Evolutionary conservation across 805 yeast genomes (phyloP).

Genomic region (Cyberlindnera euphorbiae): DNA sequence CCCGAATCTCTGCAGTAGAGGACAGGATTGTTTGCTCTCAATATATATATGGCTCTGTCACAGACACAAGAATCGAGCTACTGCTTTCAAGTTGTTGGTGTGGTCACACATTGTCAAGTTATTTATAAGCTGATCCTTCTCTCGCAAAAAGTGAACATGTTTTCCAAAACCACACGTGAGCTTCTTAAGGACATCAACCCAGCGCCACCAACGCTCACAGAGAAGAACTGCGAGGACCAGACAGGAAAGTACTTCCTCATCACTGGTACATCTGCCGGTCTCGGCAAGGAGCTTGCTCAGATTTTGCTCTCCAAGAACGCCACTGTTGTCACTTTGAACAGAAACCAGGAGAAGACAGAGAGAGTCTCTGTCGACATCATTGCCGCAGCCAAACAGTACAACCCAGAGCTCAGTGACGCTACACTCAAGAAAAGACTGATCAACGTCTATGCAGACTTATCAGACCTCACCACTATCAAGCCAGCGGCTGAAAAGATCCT

Average conservation of each 20-base stretch:
- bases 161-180: no score
- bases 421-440: constrained; percentile 18
- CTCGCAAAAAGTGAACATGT: no score
- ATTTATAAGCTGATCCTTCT: no score
- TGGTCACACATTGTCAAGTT: no score
- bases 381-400: constrained; percentile 16
- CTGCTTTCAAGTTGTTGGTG: no score
- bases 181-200: constrained; percentile 7
- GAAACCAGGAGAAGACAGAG: constrained; percentile 31
- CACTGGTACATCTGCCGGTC: constrained; percentile 33
- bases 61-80: no score
- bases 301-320: constrained; percentile 30
- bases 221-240: constrained; percentile 28
- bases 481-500: constrained; percentile 32
- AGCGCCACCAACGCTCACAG: constrained; percentile 22
- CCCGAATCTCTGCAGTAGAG: no score
- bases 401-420: constrained; percentile 1
- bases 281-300: constrained; percentile 31
- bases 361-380: constrained; percentile 27
- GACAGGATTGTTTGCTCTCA: no score
- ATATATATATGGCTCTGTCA: no score
- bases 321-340: constrained; percentile 33
- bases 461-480: constrained; percentile 38
- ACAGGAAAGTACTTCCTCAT: constrained; percentile 18
- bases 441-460: constrained; percentile 29